A percentile compares a stretch with the other conserved stretches of the same genome.
Conservation (phyloP, 345 rosid species). For the Dovyalis caffra region DNA sequence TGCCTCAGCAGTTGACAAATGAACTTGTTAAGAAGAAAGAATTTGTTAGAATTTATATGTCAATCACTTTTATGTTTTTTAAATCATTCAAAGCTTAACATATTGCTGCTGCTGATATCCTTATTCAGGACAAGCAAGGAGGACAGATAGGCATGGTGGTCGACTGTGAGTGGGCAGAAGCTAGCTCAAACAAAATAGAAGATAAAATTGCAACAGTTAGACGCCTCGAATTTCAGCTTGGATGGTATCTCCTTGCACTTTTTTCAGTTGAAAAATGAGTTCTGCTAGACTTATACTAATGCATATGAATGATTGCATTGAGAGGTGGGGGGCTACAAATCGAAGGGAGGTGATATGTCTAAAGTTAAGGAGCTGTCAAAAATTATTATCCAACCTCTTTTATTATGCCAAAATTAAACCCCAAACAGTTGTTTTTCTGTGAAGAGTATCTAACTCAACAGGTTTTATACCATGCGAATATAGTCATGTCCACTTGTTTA, state of each 20-base stretch:
- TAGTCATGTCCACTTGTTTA: not conserved
- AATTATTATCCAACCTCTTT: not conserved
- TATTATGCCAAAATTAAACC: not conserved
- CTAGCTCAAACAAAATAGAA: constrained; percentile 20
- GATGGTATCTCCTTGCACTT: constrained; percentile 20
- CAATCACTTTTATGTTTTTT: not conserved
- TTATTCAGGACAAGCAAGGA: constrained; percentile 28
- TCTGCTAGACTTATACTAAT: not conserved
- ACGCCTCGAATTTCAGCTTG: constrained; percentile 28
- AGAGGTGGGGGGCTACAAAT: too few species aligned
- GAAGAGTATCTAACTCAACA: too few species aligned
- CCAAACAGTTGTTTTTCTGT: not conserved
- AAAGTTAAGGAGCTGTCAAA: not conserved
- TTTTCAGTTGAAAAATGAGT: not conserved
- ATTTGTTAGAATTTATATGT: not conserved
- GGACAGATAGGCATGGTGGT: constrained; percentile 29
- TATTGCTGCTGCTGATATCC: not conserved
- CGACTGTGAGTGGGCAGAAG: constrained; percentile 34
- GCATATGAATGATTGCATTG: not conserved
- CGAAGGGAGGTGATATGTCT: not conserved
- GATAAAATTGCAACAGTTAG: constrained; percentile 25
- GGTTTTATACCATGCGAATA: too few species aligned
- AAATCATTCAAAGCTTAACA: constrained; percentile 7
- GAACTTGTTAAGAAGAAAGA: not conserved
- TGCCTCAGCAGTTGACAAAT: not conserved